Evolutionary conservation across 345 rosid genomes (phyloP).

Genomic region (Geranium brycei): DNA sequence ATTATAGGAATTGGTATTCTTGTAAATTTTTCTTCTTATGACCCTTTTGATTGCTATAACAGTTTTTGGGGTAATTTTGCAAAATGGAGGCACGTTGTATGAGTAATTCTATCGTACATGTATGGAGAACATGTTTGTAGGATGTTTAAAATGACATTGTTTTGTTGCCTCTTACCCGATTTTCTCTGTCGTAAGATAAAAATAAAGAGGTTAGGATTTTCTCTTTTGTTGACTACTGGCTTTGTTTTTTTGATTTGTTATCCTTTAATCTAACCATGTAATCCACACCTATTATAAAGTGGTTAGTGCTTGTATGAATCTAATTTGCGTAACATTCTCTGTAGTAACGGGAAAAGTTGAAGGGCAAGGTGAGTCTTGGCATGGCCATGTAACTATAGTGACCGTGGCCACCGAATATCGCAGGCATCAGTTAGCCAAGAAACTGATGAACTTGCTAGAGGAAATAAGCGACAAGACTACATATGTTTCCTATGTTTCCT

Average conservation of each 20-base stretch:
- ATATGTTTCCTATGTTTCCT: too few relatives aligned
- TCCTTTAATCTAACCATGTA: too few relatives aligned
- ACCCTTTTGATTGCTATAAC: too few relatives aligned
- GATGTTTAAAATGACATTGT: not conserved
- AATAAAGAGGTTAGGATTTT: too few relatives aligned
- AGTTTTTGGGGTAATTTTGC: too few relatives aligned
- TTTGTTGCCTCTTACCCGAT: not conserved
- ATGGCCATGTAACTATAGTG: conserved; percentile 92
- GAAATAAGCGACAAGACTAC: conserved; percentile 61
- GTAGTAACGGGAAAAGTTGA: conserved; percentile 92
- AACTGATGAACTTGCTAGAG: conserved; percentile 78
- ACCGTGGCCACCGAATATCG: conserved; percentile 83
- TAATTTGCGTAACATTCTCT: conserved; percentile 12
- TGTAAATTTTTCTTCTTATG: too few relatives aligned
- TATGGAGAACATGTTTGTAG: not conserved
- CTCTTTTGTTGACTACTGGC: not conserved
- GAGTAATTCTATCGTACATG: not conserved
- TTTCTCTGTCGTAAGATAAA: too few relatives aligned
- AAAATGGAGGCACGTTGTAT: not conserved
- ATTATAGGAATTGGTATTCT: too few relatives aligned
- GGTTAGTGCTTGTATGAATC: not conserved
- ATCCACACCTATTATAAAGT: not conserved
- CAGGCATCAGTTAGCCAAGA: conserved; percentile 82
- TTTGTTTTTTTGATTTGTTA: not conserved
- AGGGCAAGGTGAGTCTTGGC: conserved; percentile 98